phyloP scores from a whole-genome alignment of 768 basidiomycete genomes.

The Mycena alexandri region DNA sequence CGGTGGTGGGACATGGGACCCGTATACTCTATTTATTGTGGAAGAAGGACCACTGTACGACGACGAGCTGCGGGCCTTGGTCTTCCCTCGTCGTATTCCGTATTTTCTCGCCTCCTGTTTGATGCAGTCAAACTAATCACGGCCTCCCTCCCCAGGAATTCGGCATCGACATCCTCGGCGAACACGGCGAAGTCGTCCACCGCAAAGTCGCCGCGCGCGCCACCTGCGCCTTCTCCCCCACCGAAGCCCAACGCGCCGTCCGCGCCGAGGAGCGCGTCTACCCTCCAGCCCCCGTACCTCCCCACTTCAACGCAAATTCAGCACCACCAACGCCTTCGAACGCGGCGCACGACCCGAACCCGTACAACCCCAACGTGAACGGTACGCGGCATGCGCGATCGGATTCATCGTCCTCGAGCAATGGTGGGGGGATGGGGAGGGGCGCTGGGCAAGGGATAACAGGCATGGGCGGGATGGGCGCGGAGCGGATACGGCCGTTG shows the following conservation, averaged over 20 bases:
- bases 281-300: slow-evolving; percentile 9
- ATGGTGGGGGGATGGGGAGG: no score
- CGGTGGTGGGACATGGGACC: no score
- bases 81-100: no score
- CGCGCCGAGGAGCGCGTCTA: slow-evolving; percentile 51
- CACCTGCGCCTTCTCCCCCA: slow-evolving; percentile 66
- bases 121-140: no score
- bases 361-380: background rate
- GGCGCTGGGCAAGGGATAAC: slow-evolving; percentile 5
- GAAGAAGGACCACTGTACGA: no score
- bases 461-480: slow-evolving; percentile 38
- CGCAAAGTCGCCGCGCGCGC: slow-evolving; percentile 78
- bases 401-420: no score
- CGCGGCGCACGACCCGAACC: background rate
- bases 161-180: slow-evolving; percentile 78
- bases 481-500: slow-evolving; percentile 32
- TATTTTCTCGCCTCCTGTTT: no score
- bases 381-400: no score
- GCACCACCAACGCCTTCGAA: background rate
- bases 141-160: slow-evolving; percentile 62
- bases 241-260: slow-evolving; percentile 61
- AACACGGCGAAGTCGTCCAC: slow-evolving; percentile 77
- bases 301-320: background rate
- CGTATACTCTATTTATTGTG: no score
- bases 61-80: no score